Percentiles rank a stretch among this genome's conserved stretches.
Evolutionary conservation across 2,329 filamentous ascomycete genomes (phyloP).

Genomic region (Alternaria arborescens): DNA sequence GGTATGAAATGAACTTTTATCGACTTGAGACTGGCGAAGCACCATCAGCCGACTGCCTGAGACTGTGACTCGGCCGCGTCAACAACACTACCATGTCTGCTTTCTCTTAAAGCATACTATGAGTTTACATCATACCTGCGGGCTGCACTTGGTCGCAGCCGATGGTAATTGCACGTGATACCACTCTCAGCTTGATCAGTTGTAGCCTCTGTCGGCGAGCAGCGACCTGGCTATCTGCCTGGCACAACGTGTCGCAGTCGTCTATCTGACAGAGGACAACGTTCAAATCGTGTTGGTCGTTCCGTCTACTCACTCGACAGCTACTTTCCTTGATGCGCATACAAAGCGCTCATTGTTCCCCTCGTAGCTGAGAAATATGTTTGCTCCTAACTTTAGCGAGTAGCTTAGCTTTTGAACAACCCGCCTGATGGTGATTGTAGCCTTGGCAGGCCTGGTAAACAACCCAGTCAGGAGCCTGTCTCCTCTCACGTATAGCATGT

Average conservation of each 20-base stretch:
- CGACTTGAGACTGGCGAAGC: background rate
- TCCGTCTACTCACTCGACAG: background rate
- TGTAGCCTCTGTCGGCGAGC: background rate
- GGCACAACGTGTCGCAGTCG: background rate
- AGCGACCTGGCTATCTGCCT: background rate
- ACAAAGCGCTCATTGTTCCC: background rate
- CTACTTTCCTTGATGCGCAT: background rate
- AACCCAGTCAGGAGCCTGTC: no score
- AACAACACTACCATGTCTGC: background rate
- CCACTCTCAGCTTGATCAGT: background rate
- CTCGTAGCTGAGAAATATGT: background rate
- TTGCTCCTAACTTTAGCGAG: background rate
- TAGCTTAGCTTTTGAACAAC: background rate
- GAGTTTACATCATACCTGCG: background rate
- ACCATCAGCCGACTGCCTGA: background rate
- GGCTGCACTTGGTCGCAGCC: background rate
- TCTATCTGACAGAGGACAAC: background rate
- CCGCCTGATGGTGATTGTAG: background rate
- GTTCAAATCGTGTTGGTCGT: background rate
- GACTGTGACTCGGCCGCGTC: background rate
- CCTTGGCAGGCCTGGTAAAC: no score
- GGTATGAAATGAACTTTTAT: background rate
- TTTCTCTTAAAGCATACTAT: background rate
- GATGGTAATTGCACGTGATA: background rate
- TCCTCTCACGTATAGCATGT: no score